phyloP scores from a whole-genome alignment of 1,139 yeast genomes.

The Geotrichum cucujoidarum region DNA sequence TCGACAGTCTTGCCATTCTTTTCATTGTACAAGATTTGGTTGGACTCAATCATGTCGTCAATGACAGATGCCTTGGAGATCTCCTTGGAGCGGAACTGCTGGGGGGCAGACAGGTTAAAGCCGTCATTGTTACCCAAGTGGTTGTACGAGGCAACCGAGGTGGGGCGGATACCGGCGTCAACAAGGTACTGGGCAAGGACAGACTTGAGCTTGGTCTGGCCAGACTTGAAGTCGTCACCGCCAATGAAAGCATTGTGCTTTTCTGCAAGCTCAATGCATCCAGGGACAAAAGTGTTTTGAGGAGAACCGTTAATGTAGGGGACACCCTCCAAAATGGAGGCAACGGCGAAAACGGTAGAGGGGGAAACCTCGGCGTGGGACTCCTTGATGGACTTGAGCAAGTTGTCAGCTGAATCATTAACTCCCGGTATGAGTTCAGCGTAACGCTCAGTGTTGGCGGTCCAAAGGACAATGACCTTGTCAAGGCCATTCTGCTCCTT shows the following conservation, averaged over 20 bases:
- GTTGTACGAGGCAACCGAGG: constrained; percentile 90
- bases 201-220: constrained; percentile 92
- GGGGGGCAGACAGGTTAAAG: constrained; percentile 82
- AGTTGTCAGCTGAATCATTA: constrained; percentile 81
- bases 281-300: constrained; percentile 95
- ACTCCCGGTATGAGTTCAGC: constrained; percentile 73
- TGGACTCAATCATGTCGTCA: constrained; percentile 90
- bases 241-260: constrained; percentile 73
- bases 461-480: constrained; percentile 88
- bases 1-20: constrained; percentile 75
- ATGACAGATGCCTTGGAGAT: constrained; percentile 90
- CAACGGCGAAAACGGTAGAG: constrained; percentile 87
- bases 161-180: constrained; percentile 95
- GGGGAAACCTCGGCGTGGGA: constrained; percentile 87
- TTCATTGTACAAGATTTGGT: constrained; percentile 78
- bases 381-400: constrained; percentile 64
- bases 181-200: constrained; percentile 93
- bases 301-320: constrained; percentile 97
- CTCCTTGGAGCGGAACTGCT: constrained; percentile 93
- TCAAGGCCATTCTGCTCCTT: constrained; percentile 70
- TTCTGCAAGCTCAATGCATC: constrained; percentile 87
- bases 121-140: constrained; percentile 98
- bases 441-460: constrained; percentile 95
- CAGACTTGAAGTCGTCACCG: constrained; percentile 96
- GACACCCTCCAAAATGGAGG: constrained; percentile 77